Percentiles rank a stretch among this genome's conserved stretches.
These are phyloP conservation scores for Parathielavia appendiculata DNA, from an alignment of 495 filamentous ascomycete species.

Conservation along the genomic window DNA sequence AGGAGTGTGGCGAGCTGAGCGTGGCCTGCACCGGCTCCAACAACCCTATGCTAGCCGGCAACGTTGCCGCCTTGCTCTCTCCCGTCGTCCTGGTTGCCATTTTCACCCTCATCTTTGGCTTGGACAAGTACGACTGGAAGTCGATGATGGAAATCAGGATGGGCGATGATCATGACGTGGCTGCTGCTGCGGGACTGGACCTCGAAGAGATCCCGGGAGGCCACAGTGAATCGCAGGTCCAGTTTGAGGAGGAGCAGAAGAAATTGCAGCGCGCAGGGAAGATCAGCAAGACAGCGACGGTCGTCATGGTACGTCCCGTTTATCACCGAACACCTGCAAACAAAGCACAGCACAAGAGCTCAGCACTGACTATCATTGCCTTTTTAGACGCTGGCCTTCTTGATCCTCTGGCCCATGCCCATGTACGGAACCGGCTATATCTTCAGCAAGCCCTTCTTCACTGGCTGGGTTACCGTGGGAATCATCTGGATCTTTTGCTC, in stretches of 20 bases:
- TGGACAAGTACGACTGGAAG: conserved; percentile 85
- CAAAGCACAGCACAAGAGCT: background rate
- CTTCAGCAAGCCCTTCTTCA: conserved; percentile 88
- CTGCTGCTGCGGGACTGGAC: conserved; percentile 62
- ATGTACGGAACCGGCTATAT: conserved; percentile 85
- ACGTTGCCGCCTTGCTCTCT: conserved; percentile 68
- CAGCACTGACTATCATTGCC: background rate
- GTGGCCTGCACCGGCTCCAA: conserved; percentile 76
- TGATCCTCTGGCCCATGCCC: conserved; percentile 93
- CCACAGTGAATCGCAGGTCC: conserved; percentile 31
- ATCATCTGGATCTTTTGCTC: conserved; percentile 85
- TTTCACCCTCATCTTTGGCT: conserved; percentile 66
- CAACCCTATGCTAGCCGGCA: conserved; percentile 87
- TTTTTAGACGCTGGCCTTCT: conserved; percentile 58
- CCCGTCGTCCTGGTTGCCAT: conserved; percentile 75
- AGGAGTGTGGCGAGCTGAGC: conserved; percentile 63
- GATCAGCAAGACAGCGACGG: conserved; percentile 73
- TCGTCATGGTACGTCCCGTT: conserved; percentile 46
- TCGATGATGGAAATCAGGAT: conserved; percentile 79
- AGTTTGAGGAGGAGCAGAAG: conserved; percentile 55
- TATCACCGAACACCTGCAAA: background rate
- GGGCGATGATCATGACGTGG: conserved; percentile 77
- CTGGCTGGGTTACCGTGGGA: conserved; percentile 82
- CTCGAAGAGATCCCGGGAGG: conserved; percentile 63
- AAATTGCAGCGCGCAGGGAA: conserved; percentile 67